phyloP scores from a whole-genome alignment of 352 stramenopile species.

The Globisporangium uncinulatum region DNA sequence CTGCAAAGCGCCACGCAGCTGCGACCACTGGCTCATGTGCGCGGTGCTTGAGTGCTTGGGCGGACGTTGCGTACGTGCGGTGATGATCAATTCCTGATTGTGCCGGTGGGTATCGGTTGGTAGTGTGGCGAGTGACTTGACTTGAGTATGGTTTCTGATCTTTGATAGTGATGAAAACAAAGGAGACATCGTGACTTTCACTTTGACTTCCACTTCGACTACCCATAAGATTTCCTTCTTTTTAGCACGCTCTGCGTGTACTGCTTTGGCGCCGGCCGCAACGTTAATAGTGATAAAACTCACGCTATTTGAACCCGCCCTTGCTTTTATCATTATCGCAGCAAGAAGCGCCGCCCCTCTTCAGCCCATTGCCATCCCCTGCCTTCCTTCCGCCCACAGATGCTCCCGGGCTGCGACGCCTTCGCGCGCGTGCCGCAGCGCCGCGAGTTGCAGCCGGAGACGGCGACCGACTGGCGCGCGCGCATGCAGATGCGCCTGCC shows the following conservation, averaged over 20 bases:
- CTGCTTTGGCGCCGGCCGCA: too few relatives aligned
- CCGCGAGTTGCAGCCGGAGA: slow-evolving; percentile 9
- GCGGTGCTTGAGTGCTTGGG: background rate
- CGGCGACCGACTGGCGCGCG: slow-evolving; percentile 13
- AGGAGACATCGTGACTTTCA: too few relatives aligned
- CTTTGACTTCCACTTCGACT: too few relatives aligned
- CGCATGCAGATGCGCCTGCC: slow-evolving; percentile 21
- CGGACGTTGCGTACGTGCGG: background rate
- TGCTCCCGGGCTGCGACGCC: background rate
- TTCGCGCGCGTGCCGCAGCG: slow-evolving; percentile 4
- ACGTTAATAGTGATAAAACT: background rate
- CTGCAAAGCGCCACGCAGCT: slow-evolving; percentile 21
- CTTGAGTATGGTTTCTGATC: too few relatives aligned
- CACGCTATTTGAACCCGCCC: too few relatives aligned
- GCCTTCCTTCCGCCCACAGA: background rate
- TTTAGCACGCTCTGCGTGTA: background rate
- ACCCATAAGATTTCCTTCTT: too few relatives aligned
- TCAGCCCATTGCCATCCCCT: too few relatives aligned
- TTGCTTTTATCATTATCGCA: background rate
- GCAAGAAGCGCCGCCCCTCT: background rate
- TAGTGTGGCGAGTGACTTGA: too few relatives aligned
- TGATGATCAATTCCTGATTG: too few relatives aligned
- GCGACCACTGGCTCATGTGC: slow-evolving; percentile 36
- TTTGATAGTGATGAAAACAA: too few relatives aligned
- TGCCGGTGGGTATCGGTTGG: slow-evolving; percentile 7